Base-by-base conservation (phyloP, 164 flowering plant genomes). In the Piper betle region DNA sequence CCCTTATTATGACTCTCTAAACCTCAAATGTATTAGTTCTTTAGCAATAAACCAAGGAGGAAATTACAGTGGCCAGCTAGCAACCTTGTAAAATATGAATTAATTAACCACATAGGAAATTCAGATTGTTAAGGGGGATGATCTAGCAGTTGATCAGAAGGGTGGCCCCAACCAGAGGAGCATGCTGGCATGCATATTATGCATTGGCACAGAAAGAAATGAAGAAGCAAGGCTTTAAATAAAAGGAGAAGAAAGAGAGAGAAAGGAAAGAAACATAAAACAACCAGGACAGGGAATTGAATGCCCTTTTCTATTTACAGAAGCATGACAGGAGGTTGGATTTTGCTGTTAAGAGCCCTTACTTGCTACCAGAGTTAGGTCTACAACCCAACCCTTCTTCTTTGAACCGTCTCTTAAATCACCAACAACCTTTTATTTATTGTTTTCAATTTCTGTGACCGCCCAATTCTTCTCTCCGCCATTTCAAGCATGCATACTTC, bases 321-420 rank as follows among this genome's bases (percentile, higher is more conserved):
- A n/a, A 37, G 16, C 19, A 64, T 64, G 61, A 39, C 56, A 20
- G 52, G 48, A 57, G 39, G 43, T 65, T 53, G 59, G 60, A 65
- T 70, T 62, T 60, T 65, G 69, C 59, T 54, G 58, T 52, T 53
- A 65, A 42, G 33, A 61, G 55, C 50, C 48, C 25, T 13, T 57
- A 57, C 52, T 62, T 61, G 54, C 59, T 12, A 60, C 25, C 42
- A 57, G 53, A 46, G 60, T 46, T 39, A 57, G 17, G 65, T 55
- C 58, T 15, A n/a, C 39, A 52, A 62, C 53, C n/a, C 57, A n/a
- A n/a, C n/a, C 38, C 33, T 1, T 55, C 38, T 55, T 3, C 2
- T 33, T 33, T 58, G 12, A 48, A 62, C 64, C 69, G 61, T 64
- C 71, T 66, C 60, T 7, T 61, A 61, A 54, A 62, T 43, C 43